These are phyloP conservation scores for Penicillium sp. DNA, from an alignment of 2,329 filamentous ascomycete species.

Conservation along the genomic window DNA sequence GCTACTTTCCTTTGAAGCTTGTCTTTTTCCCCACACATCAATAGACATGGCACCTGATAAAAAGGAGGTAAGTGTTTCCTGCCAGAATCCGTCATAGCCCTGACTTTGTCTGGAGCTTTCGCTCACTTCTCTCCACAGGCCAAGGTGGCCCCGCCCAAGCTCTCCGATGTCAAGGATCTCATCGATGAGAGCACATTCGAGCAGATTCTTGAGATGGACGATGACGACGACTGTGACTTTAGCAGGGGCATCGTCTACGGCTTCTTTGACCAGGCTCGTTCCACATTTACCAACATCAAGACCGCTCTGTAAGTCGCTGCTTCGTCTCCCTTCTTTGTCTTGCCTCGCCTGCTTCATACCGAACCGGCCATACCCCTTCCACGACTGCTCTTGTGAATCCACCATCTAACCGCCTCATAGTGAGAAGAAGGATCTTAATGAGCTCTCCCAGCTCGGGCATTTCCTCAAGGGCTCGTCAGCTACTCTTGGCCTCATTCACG, in stretches of 20 bases:
- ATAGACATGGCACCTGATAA: constrained; percentile 19
- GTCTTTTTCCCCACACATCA: background rate
- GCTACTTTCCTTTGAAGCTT: background rate
- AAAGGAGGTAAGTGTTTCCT: constrained; percentile 27
- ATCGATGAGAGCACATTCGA: constrained; percentile 82
- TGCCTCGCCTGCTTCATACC: background rate
- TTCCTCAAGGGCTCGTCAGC: constrained; percentile 97
- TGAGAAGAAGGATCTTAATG: constrained; percentile 65
- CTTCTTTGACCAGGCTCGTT: constrained; percentile 88
- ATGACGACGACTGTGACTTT: constrained; percentile 84
- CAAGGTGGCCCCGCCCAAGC: constrained; percentile 52
- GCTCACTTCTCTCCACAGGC: constrained; percentile 30
- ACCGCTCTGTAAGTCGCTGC: constrained; percentile 69
- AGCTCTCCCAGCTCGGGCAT: constrained; percentile 83
- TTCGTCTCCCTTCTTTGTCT: background rate
- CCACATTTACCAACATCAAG: constrained; percentile 86
- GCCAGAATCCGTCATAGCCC: background rate
- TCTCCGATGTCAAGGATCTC: constrained; percentile 69
- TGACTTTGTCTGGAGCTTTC: constrained; percentile 3
- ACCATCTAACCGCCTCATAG: constrained; percentile 47
- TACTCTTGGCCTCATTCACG: constrained; percentile 84
- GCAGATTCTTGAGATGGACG: constrained; percentile 99
- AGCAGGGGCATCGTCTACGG: constrained; percentile 84
- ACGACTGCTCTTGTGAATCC: background rate
- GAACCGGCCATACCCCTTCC: background rate